phyloP scores from a whole-genome alignment of 331 rosid genomes.

The Cydonia oblonga region DNA sequence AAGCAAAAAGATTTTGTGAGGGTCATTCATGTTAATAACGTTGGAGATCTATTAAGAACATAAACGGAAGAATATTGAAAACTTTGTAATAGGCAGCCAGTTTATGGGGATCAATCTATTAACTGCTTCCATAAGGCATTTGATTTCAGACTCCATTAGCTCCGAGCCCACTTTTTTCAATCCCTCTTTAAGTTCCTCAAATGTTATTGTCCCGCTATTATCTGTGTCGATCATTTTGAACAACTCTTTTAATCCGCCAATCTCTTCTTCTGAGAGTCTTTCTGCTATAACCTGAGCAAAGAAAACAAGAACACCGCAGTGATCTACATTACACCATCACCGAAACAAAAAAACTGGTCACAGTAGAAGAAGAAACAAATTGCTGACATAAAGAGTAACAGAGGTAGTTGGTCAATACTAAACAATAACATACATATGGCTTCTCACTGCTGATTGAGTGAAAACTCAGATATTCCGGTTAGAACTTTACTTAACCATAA shows the following conservation, averaged over 20 bases:
- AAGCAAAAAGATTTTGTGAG: background rate
- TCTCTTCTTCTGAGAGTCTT: slow-evolving; percentile 89
- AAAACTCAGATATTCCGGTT: background rate
- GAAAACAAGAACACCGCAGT: background rate
- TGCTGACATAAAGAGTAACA: background rate
- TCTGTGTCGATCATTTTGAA: slow-evolving; percentile 84
- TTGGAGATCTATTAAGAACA: background rate
- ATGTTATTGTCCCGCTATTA: slow-evolving; percentile 74
- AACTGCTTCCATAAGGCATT: slow-evolving; percentile 84
- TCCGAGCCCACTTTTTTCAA: slow-evolving; percentile 69
- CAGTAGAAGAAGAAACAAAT: background rate
- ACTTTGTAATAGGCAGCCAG: background rate
- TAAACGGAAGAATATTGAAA: background rate
- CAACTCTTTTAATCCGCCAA: slow-evolving; percentile 81
- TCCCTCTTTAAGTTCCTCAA: slow-evolving; percentile 79
- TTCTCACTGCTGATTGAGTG: background rate
- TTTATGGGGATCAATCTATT: slow-evolving; percentile 17
- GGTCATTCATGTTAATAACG: background rate
- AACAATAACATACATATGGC: too few species aligned
- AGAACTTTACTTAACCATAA: background rate
- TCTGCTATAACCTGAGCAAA: slow-evolving; percentile 71
- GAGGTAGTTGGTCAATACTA: background rate
- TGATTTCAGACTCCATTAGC: slow-evolving; percentile 78
- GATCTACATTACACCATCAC: background rate
- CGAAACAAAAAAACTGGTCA: background rate